Evolutionary conservation across 257 asterid genomes (phyloP).

Genomic region (Rauvolfia tetraphylla): DNA sequence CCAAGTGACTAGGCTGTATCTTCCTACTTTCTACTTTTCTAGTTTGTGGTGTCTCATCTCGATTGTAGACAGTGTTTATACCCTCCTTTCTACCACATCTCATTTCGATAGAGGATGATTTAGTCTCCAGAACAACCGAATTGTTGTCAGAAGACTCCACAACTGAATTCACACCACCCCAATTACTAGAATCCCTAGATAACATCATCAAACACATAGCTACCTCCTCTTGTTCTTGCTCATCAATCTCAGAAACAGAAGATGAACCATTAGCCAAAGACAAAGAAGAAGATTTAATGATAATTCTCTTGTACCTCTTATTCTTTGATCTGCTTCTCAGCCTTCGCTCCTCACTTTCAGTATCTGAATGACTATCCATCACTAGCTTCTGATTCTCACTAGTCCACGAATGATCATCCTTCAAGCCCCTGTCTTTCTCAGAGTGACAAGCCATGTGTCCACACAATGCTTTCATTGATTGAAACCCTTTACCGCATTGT

Average conservation of each 20-base stretch:
- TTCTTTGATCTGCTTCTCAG: slow-evolving; percentile 41
- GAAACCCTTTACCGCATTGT: slow-evolving; percentile 94
- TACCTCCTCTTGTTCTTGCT: slow-evolving; percentile 65
- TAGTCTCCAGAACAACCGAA: slow-evolving; percentile 70
- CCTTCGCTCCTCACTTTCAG: slow-evolving; percentile 51
- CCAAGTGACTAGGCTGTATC: slow-evolving; percentile 31
- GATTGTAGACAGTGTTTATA: slow-evolving; percentile 14
- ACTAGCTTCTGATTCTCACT: slow-evolving; percentile 56
- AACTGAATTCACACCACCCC: slow-evolving; percentile 64
- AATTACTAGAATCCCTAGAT: slow-evolving; percentile 63
- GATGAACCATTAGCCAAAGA: slow-evolving; percentile 50
- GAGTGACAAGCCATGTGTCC: slow-evolving; percentile 99
- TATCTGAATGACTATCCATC: slow-evolving; percentile 58
- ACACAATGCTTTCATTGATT: slow-evolving; percentile 82
- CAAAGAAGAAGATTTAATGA: slow-evolving; percentile 39
- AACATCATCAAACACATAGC: slow-evolving; percentile 81
- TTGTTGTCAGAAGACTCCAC: slow-evolving; percentile 87
- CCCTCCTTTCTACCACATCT: slow-evolving; percentile 28
- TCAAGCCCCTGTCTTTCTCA: slow-evolving; percentile 54
- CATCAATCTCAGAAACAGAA: slow-evolving; percentile 74
- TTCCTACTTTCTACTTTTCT: slow-evolving; percentile 31
- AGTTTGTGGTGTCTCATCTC: slow-evolving; percentile 21
- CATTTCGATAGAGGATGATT: slow-evolving; percentile 70
- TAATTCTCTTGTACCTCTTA: slow-evolving; percentile 50
- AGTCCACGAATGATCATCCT: slow-evolving; percentile 83